phyloP scores from a whole-genome alignment of 495 filamentous ascomycete species.

The Cenococcum geophilum region DNA sequence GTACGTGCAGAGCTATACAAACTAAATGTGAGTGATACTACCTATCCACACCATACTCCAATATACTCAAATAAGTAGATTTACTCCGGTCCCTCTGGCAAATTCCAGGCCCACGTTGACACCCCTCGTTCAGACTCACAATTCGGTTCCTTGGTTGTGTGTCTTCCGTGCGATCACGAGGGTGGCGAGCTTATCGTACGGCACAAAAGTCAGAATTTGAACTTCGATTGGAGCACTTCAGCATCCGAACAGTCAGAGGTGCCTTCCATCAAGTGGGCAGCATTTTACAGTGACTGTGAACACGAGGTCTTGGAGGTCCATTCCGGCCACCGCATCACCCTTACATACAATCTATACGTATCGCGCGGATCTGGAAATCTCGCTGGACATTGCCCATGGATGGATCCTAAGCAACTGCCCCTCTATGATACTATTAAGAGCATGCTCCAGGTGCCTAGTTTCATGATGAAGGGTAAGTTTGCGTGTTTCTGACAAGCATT shows the following conservation, averaged over 20 bases:
- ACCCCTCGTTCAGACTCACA: conserved; percentile 46
- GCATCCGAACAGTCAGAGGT: neutral
- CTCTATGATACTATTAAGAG: neutral
- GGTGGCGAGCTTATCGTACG: conserved; percentile 40
- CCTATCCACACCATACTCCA: neutral
- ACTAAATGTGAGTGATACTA: conserved; percentile 44
- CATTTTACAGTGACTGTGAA: conserved; percentile 58
- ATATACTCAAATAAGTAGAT: conserved; percentile 27
- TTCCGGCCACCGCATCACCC: conserved; percentile 48
- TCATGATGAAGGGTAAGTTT: conserved; percentile 1
- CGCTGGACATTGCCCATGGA: neutral
- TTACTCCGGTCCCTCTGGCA: conserved; percentile 50
- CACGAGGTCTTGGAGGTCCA: conserved; percentile 55
- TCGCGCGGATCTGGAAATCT: conserved; percentile 20
- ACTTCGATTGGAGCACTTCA: conserved; percentile 42
- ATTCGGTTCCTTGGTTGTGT: conserved; percentile 53
- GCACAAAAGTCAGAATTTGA: conserved; percentile 35
- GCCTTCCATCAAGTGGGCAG: conserved; percentile 49
- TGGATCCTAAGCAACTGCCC: neutral
- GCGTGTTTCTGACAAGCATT: no score
- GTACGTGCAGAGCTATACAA: conserved; percentile 48
- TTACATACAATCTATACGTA: conserved; percentile 55
- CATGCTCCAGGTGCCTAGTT: neutral
- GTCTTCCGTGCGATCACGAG: conserved; percentile 44
- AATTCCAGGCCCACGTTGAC: conserved; percentile 51